Evolutionary conservation across 2,329 filamentous ascomycete species (phyloP), one percentile per base, ranked within the genome.

Genomic region (Fusarium neocosmosporiellum): DNA sequence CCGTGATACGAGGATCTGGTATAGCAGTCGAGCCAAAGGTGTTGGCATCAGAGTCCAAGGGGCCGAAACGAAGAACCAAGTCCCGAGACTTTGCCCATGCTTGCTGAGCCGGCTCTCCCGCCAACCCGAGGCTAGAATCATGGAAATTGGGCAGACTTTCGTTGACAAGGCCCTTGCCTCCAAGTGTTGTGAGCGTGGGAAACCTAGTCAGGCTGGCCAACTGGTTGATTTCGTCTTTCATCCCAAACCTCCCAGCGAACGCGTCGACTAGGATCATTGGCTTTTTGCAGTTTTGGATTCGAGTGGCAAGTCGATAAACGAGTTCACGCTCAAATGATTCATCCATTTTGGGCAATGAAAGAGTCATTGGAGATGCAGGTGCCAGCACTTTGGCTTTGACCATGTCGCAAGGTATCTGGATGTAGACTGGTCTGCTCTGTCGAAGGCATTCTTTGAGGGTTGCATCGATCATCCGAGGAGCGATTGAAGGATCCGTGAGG

Each of bases 331-430:
- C 22, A 3, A 9, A 18, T 18, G 22, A 24, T 7, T 27, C 41
- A 46, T 46, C 41, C 6, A 46, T 46, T 22, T 24, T 18, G 22
- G 41, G 41, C 41, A 10, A 0, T 2, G 41, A 46, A 46, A 46
- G 4, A 18, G 8, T 24, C 14, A 46, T 46, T 5, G 41, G 41
- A 9, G 41, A 46, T 18, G 41, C 41, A 2, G 41, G 41, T 10
- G 41, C 14, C 41, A 24, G 5, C 22, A 33, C 53, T 53, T 53
- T 29, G 29, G 14, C 48, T n/a, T 31, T 31, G 11, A 53, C 48
- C 27, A 53, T 53, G 22, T 71, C 67, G 0, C 67, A 67, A 0
- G 68, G 68, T 3, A 71, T 9, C 9, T 71, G 67, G 7, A 71
- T 63, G 4, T 71, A 71, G 2, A 67, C 68, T 0, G 68, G 67